phyloP scores from a whole-genome alignment of 1,284 basidiomycete species.

The Moniliella sp. region DNA sequence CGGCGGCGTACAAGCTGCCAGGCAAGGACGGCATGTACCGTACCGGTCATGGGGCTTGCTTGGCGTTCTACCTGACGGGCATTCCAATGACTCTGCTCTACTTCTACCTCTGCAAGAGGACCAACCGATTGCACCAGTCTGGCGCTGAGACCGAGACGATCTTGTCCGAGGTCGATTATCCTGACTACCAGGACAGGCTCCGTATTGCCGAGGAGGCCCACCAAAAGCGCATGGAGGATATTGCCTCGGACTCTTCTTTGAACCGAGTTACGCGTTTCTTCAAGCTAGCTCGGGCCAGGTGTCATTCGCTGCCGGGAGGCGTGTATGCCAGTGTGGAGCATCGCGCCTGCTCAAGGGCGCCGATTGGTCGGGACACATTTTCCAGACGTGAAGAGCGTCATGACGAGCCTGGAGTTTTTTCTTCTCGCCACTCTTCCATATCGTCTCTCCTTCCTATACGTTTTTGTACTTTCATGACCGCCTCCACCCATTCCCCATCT shows the following conservation, averaged over 20 bases:
- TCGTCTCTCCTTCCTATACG: no score
- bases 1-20: not conserved
- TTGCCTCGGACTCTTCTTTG: constrained; percentile 5
- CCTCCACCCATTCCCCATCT: no score
- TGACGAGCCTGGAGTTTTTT: no score
- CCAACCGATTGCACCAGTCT: constrained; percentile 45
- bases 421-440: no score
- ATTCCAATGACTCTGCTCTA: constrained; percentile 40
- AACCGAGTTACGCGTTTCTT: constrained; percentile 3
- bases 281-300: constrained; percentile 3
- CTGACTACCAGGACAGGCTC: constrained; percentile 4
- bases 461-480: no score
- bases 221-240: constrained; percentile 5
- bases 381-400: no score
- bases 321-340: constrained; percentile 14
- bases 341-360: constrained; percentile 15
- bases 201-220: constrained; percentile 5
- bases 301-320: constrained; percentile 10
- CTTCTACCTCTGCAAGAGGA: constrained; percentile 40
- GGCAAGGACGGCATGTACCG: not conserved
- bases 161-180: constrained; percentile 5
- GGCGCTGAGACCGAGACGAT: constrained; percentile 52
- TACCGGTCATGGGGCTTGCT: not conserved
- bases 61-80: constrained; percentile 44
- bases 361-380: constrained; percentile 4